Percentiles rank a stretch among this genome's conserved stretches.
Conservation (phyloP, 305 asterid genomes). For the Coffea humblotiana region DNA sequence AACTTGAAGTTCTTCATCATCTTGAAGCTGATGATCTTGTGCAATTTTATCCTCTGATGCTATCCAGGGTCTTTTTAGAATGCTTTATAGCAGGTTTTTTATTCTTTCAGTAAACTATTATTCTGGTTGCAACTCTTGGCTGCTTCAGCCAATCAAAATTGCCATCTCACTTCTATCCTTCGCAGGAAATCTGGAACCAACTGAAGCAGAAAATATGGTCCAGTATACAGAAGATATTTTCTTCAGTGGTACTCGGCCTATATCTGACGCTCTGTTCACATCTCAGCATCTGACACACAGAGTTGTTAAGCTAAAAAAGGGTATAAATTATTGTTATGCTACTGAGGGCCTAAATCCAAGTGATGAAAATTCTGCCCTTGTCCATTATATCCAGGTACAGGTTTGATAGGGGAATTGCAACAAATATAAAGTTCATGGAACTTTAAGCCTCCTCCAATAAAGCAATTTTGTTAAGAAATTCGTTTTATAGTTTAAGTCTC, state of each 20-base stretch:
- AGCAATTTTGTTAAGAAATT: background rate
- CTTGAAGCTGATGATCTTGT: slow-evolving; percentile 64
- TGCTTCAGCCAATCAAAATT: slow-evolving; percentile 7
- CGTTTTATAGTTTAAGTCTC: background rate
- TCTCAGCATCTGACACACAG: slow-evolving; percentile 83
- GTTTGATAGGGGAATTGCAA: background rate
- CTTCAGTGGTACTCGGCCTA: slow-evolving; percentile 54
- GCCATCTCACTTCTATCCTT: slow-evolving; percentile 15
- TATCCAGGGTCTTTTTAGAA: slow-evolving; percentile 74
- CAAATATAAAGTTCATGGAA: too few relatives aligned
- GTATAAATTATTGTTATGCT: slow-evolving; percentile 53
- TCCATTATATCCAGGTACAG: slow-evolving; percentile 89
- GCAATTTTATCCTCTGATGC: slow-evolving; percentile 69
- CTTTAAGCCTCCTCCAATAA: too few relatives aligned
- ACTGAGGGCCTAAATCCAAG: slow-evolving; percentile 74
- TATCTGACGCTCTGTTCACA: slow-evolving; percentile 64
- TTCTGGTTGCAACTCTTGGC: background rate
- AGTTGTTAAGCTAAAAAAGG: slow-evolving; percentile 67
- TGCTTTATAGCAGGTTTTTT: slow-evolving; percentile 75
- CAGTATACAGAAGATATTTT: slow-evolving; percentile 61
- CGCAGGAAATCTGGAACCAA: slow-evolving; percentile 73
- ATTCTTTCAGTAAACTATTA: slow-evolving; percentile 18
- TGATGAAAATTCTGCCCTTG: slow-evolving; percentile 86
- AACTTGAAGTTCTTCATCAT: slow-evolving; percentile 68
- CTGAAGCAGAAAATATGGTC: slow-evolving; percentile 72